Evolutionary conservation across 2,329 filamentous ascomycete genomes (phyloP), one percentile per base, ranked within the genome.

Genomic region (Cercospora sesami): DNA sequence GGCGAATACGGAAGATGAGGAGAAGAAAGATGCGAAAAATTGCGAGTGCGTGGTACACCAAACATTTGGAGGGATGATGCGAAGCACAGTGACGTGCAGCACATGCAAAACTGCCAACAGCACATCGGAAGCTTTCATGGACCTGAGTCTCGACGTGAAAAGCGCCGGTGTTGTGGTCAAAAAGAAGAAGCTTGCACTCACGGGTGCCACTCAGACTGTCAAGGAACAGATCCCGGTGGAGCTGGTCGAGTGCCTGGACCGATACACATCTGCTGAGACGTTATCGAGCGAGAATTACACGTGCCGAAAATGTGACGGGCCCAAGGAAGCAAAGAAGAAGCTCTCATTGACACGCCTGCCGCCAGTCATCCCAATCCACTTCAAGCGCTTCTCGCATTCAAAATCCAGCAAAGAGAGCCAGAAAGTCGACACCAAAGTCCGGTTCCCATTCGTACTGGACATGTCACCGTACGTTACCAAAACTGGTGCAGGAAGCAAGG

Each of bases 41-140:
- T 98, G 95, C 83, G 87, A 90, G 68, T 99, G 94, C 80, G 92
- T 98, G 75, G 91, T 98, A 73, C 95, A 98, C 78, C 91, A 94
- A 77, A 94, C 92, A 0, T 97, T 97, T 76, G 96, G 94, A 78
- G 95, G 95, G 69, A 94, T 96, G 78, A 87, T 96, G 69, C 91
- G 92, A 75, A 95, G 90, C 76, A 94, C 91, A 21, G 94, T 96
- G 45, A 97, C 92, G 18, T 99, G 94, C 80, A 90, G 93, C 76
- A 91, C 90, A 74, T 98, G 94, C 80, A 86, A 89, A 67, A 94
- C 93, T 72, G 87, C 90, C 23, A 96, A 92, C 1, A 90, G 91
- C 69, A 90, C 93, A 0, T 87, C 93, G 51, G 93, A 98, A 76
- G 94, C 93, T 0, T 95, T 97, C 79, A 88, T 97, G 74, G 94